Conservation (phyloP, 805 yeast species). For the Suhomyces sp. region DNA sequence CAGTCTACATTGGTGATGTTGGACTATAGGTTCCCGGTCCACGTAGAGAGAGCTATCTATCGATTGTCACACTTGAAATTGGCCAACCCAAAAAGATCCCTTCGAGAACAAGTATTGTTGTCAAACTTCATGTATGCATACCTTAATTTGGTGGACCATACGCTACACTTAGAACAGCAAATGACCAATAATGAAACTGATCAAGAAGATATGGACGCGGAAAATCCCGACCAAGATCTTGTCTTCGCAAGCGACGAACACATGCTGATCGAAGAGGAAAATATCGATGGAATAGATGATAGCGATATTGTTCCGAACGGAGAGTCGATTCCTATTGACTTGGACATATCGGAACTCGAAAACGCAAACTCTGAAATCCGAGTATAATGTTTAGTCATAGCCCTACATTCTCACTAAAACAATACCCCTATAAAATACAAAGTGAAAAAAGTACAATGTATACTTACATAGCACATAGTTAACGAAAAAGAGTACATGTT, state of each 20-base stretch:
- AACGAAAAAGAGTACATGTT: too few species aligned
- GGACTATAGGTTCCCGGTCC: constrained; percentile 85
- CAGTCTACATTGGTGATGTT: constrained; percentile 75
- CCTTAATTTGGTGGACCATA: constrained; percentile 90
- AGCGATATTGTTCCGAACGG: constrained; percentile 9
- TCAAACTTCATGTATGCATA: constrained; percentile 98
- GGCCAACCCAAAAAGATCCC: constrained; percentile 89
- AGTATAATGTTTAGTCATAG: neutral
- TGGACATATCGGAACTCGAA: constrained; percentile 19
- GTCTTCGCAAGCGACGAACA: constrained; percentile 8
- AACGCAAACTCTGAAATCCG: neutral
- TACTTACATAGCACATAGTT: neutral
- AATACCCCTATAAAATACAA: neutral
- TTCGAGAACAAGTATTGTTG: constrained; percentile 86
- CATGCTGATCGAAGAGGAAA: constrained; percentile 2
- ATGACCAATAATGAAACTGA: constrained; percentile 16
- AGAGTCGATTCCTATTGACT: constrained; percentile 17
- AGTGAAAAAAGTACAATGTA: neutral
- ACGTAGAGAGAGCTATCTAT: constrained; percentile 94
- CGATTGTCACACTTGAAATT: constrained; percentile 87
- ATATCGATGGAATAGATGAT: constrained; percentile 11
- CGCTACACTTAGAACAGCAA: constrained; percentile 69
- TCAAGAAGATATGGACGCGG: constrained; percentile 8
- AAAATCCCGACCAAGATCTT: constrained; percentile 9
- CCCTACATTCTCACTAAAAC: too few species aligned